These are phyloP conservation scores for Prillingera fragicola DNA, from an alignment of 1,284 basidiomycete species.

Conservation along the genomic window DNA sequence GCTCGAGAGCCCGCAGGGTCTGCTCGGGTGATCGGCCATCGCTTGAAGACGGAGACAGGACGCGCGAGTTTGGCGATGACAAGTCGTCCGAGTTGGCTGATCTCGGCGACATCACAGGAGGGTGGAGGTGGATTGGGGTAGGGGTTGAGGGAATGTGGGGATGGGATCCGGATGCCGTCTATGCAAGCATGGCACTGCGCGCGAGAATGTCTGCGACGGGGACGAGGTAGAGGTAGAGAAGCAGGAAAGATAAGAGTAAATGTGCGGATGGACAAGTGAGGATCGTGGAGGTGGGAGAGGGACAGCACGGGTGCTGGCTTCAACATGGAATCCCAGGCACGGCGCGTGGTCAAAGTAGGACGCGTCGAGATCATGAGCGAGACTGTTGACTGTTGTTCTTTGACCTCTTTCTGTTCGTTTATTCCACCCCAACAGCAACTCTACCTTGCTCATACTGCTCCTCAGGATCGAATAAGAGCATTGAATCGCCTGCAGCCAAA, in stretches of 20 bases:
- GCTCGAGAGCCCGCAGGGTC: constrained; percentile 69
- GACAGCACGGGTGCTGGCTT: too few relatives aligned
- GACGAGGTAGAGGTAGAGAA: too few relatives aligned
- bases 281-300: too few relatives aligned
- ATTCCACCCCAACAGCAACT: not conserved
- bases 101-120: too few relatives aligned
- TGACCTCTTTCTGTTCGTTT: not conserved
- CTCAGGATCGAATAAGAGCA: not conserved
- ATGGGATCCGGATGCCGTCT: too few relatives aligned
- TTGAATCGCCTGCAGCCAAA: not conserved
- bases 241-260: too few relatives aligned
- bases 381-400: too few relatives aligned
- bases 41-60: constrained; percentile 41
- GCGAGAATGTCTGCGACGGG: too few relatives aligned
- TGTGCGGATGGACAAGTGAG: too few relatives aligned
- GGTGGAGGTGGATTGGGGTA: not conserved
- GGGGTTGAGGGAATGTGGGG: not conserved
- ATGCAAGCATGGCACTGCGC: too few relatives aligned
- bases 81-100: too few relatives aligned
- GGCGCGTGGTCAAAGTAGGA: not conserved
- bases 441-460: not conserved
- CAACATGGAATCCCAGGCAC: constrained; percentile 6
- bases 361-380: not conserved
- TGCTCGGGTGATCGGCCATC: constrained; percentile 59
- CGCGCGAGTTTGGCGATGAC: too few relatives aligned